phyloP scores from a whole-genome alignment of 1,284 basidiomycete genomes.

The Peniophora sp. region DNA sequence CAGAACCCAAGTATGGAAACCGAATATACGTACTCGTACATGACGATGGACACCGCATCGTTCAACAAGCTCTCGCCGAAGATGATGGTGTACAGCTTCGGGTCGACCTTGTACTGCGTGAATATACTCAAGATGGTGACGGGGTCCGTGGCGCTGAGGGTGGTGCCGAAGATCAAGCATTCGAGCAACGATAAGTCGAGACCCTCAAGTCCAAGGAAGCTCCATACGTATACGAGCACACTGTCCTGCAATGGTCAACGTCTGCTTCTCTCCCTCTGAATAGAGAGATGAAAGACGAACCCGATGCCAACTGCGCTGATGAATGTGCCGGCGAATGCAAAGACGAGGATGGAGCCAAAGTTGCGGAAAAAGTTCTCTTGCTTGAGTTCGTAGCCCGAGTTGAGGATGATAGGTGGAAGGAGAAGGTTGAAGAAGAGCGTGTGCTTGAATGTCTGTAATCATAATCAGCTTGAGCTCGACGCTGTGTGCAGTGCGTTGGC shows the following conservation, averaged over 20 bases:
- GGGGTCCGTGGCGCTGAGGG: conserved; percentile 95
- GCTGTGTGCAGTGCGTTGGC: not conserved
- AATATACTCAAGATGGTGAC: conserved; percentile 99
- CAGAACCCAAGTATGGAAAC: too few relatives aligned
- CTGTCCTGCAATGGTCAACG: conserved; percentile 52
- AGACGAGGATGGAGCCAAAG: conserved; percentile 94
- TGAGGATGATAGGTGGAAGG: conserved; percentile 95
- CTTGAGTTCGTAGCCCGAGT: conserved; percentile 96
- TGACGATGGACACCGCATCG: conserved; percentile 99
- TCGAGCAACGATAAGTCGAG: conserved; percentile 79
- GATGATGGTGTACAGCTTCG: conserved; percentile 95
- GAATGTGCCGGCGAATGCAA: conserved; percentile 95
- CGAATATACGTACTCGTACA: conserved; percentile 87
- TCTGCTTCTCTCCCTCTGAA: too few relatives aligned
- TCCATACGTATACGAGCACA: conserved; percentile 93
- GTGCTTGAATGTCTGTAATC: conserved; percentile 82
- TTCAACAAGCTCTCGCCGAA: conserved; percentile 97
- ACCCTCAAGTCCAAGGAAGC: conserved; percentile 84
- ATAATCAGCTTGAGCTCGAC: conserved; percentile 4
- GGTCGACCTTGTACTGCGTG: conserved; percentile 98
- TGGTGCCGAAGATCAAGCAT: conserved; percentile 95
- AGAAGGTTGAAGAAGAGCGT: conserved; percentile 98
- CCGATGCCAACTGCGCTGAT: conserved; percentile 96
- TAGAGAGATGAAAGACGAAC: conserved; percentile 34
- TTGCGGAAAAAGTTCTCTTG: conserved; percentile 98